phyloP scores from a whole-genome alignment of 2,329 filamentous ascomycete genomes.

The Colletotrichum acutatum region DNA sequence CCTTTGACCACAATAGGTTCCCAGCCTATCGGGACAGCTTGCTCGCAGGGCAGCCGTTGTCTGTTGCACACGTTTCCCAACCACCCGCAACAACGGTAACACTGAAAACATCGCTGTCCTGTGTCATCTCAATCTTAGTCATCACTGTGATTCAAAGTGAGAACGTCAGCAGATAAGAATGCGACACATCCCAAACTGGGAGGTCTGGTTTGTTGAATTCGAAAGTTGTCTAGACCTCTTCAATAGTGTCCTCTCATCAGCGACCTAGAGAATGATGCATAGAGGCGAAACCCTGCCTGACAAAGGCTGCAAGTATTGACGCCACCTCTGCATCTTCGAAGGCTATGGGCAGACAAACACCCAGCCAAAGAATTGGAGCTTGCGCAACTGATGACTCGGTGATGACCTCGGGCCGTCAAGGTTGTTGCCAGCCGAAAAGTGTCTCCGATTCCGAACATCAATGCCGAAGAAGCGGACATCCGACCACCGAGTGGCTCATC shows the following conservation, averaged over 20 bases:
- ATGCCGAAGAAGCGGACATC: no score
- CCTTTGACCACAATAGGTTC: slow-evolving; percentile 11
- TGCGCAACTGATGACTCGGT: background rate
- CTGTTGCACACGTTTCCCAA: slow-evolving; percentile 16
- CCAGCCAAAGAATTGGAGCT: background rate
- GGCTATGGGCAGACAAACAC: background rate
- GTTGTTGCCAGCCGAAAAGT: background rate
- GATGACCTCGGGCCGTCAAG: background rate
- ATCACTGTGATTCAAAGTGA: slow-evolving; percentile 13
- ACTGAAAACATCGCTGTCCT: slow-evolving; percentile 26
- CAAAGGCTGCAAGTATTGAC: slow-evolving; percentile 1
- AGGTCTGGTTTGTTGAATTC: background rate
- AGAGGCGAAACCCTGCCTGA: background rate
- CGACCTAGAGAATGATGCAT: background rate
- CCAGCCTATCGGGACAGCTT: slow-evolving; percentile 1
- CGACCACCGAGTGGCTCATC: background rate
- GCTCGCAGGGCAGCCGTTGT: slow-evolving; percentile 20
- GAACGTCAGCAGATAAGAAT: background rate
- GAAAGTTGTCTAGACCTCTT: background rate
- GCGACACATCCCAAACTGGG: slow-evolving; percentile 16
- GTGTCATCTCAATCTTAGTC: slow-evolving; percentile 28
- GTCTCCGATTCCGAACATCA: background rate
- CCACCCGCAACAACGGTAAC: slow-evolving; percentile 1
- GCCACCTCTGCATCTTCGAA: background rate
- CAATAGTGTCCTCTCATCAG: background rate